phyloP scores from a whole-genome alignment of 805 yeast species.

The Middelhovenomyces tepae region DNA sequence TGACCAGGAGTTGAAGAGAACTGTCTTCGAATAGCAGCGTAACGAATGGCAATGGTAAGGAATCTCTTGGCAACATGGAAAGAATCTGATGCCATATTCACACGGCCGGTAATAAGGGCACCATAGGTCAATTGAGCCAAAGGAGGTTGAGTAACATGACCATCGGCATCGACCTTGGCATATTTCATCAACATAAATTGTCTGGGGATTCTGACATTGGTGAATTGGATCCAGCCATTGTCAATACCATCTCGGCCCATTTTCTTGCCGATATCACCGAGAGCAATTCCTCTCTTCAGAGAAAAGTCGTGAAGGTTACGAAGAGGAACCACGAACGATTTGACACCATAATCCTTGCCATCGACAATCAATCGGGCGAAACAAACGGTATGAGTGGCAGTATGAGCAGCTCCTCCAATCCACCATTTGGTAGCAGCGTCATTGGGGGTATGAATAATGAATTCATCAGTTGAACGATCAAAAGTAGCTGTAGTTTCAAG shows the following conservation, averaged over 20 bases:
- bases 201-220: slow-evolving; percentile 75
- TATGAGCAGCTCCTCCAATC: slow-evolving; percentile 97
- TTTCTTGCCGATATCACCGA: slow-evolving; percentile 91
- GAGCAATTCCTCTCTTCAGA: slow-evolving; percentile 65
- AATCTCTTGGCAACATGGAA: slow-evolving; percentile 73
- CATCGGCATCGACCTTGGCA: slow-evolving; percentile 60
- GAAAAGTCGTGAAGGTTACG: slow-evolving; percentile 62
- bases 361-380: slow-evolving; percentile 77
- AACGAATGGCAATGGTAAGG: slow-evolving; percentile 76
- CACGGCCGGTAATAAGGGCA: slow-evolving; percentile 83
- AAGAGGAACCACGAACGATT: slow-evolving; percentile 84
- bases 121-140: slow-evolving; percentile 83
- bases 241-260: slow-evolving; percentile 96
- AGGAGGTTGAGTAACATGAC: slow-evolving; percentile 69
- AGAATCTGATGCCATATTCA: slow-evolving; percentile 80
- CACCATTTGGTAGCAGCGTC: slow-evolving; percentile 96
- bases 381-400: slow-evolving; percentile 79
- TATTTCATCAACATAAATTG: slow-evolving; percentile 75
- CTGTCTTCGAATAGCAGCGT: slow-evolving; percentile 85
- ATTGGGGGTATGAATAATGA: slow-evolving; percentile 77
- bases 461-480: slow-evolving; percentile 54
- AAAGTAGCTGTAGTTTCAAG: slow-evolving; percentile 90
- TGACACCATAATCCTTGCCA: slow-evolving; percentile 85
- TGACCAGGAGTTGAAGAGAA: slow-evolving; percentile 44
- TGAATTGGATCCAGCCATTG: slow-evolving; percentile 93